These are phyloP conservation scores for Durio zibethinus DNA, from an alignment of 345 rosid genomes.

Conservation along the genomic window DNA sequence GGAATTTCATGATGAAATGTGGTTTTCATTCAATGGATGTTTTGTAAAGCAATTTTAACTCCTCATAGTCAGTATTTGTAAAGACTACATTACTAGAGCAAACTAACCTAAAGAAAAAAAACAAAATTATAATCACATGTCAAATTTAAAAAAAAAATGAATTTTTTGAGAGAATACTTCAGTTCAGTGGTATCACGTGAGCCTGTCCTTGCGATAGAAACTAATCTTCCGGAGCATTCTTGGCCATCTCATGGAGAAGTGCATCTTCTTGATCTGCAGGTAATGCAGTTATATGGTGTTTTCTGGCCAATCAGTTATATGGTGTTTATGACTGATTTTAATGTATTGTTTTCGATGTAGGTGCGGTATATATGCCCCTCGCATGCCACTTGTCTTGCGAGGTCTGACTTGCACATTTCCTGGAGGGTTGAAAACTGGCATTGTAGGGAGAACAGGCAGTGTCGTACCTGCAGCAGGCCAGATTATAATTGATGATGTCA, in stretches of 20 bases:
- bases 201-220: slow-evolving; percentile 59
- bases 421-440: slow-evolving; percentile 52
- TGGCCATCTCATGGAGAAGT: slow-evolving; percentile 68
- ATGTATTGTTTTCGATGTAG: slow-evolving; percentile 3
- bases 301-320: not conserved
- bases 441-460: slow-evolving; percentile 66
- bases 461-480: slow-evolving; percentile 59
- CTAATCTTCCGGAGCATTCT: slow-evolving; percentile 36
- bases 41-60: too few species aligned
- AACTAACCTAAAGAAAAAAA: too few species aligned
- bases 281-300: slow-evolving; percentile 7
- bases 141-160: too few species aligned
- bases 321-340: not conserved
- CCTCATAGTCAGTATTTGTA: too few species aligned
- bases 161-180: slow-evolving; percentile 64
- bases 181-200: slow-evolving; percentile 56
- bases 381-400: slow-evolving; percentile 50
- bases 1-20: too few species aligned
- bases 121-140: too few species aligned
- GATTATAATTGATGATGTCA: slow-evolving; percentile 46
- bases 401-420: slow-evolving; percentile 48
- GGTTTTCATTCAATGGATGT: too few species aligned
- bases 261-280: slow-evolving; percentile 47
- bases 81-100: too few species aligned
- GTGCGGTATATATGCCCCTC: slow-evolving; percentile 57